Conservation (phyloP, 1,139 yeast species). For the Zygosaccharomyces pseudobailii region DNA sequence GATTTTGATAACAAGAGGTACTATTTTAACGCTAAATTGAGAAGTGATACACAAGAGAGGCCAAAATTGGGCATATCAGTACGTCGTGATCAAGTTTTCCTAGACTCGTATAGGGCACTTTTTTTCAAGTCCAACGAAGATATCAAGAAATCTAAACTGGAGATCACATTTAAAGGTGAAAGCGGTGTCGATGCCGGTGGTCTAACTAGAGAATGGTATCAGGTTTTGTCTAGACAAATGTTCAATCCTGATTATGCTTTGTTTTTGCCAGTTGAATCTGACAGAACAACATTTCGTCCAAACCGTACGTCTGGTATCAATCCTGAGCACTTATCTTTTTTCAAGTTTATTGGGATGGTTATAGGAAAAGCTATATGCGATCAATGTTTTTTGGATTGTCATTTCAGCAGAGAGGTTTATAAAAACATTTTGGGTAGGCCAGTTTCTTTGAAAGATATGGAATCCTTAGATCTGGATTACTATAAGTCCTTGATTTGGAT, state of each 20-base stretch:
- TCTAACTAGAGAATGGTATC: constrained; percentile 96
- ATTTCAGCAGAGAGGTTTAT: constrained; percentile 92
- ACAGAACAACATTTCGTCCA: constrained; percentile 92
- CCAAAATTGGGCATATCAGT: constrained; percentile 59
- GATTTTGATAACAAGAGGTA: constrained; percentile 94
- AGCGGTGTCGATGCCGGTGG: constrained; percentile 99
- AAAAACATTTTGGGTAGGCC: constrained; percentile 76
- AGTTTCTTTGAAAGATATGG: constrained; percentile 90
- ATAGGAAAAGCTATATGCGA: constrained; percentile 95
- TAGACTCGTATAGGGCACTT: constrained; percentile 82
- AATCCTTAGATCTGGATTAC: constrained; percentile 86
- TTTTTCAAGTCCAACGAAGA: constrained; percentile 78
- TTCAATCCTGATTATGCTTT: constrained; percentile 94
- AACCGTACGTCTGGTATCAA: constrained; percentile 89
- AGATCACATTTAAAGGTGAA: constrained; percentile 83
- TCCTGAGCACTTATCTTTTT: constrained; percentile 88
- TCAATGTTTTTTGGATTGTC: constrained; percentile 84
- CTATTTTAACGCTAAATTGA: constrained; percentile 73
- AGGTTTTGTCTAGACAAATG: constrained; percentile 89
- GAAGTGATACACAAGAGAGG: constrained; percentile 42
- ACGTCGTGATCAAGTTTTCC: constrained; percentile 84
- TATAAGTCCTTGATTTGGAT: constrained; percentile 94
- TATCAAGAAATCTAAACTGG: constrained; percentile 67
- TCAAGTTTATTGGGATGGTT: constrained; percentile 89
- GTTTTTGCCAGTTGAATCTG: constrained; percentile 88